Conservation (phyloP, 2,329 filamentous ascomycete species). For the Talaromyces atroroseus region DNA sequence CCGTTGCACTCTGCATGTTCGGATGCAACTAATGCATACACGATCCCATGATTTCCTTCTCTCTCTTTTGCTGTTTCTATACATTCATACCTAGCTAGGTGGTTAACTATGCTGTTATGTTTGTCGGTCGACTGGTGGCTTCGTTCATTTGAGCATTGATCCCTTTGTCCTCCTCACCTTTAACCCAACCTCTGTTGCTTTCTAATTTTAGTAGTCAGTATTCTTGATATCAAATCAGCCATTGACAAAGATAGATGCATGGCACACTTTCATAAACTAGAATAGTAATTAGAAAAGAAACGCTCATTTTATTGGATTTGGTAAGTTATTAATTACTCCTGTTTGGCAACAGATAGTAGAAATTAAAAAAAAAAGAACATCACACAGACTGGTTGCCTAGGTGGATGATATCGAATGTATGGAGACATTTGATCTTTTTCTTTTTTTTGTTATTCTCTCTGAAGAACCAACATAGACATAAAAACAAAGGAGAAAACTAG, state of each 20-base stretch:
- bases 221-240: no score
- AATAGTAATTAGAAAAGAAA: neutral
- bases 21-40: no score
- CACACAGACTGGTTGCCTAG: neutral
- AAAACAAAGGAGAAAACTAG: constrained; percentile 8
- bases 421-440: constrained; percentile 4
- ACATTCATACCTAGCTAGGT: neutral
- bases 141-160: no score
- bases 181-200: no score
- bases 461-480: neutral
- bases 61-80: neutral
- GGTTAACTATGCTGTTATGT: no score
- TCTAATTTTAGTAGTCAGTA: no score
- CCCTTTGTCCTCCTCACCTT: neutral
- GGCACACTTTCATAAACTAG: neutral
- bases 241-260: no score
- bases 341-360: constrained; percentile 8
- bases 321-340: constrained; percentile 7
- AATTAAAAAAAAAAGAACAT: constrained; percentile 1
- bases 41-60: neutral
- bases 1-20: neutral
- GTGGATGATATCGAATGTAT: constrained; percentile 1
- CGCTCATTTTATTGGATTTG: neutral
- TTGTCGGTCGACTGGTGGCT: no score
- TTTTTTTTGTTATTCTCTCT: neutral